These are phyloP conservation scores for Amphibolis antarctica DNA, from an alignment of 106 monocot species.

Conservation along the genomic window DNA sequence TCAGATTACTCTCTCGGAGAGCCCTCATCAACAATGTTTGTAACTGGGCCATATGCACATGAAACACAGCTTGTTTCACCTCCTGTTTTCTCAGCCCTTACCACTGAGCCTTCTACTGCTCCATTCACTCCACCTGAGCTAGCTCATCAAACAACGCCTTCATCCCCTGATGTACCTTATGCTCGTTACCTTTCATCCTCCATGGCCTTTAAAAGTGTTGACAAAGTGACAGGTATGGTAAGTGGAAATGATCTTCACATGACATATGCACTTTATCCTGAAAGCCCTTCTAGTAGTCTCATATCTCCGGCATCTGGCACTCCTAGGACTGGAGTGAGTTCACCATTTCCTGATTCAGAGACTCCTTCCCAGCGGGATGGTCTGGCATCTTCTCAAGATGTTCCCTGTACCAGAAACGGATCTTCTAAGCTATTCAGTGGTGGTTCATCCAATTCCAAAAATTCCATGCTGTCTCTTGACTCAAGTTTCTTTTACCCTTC, in stretches of 20 bases:
- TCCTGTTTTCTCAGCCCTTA: constrained; percentile 89
- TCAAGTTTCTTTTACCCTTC: constrained; percentile 50
- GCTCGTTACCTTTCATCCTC: constrained; percentile 82
- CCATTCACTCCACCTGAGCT: constrained; percentile 90
- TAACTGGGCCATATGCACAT: constrained; percentile 87
- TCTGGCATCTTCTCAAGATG: constrained; percentile 31
- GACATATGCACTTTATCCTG: constrained; percentile 73
- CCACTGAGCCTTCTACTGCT: constrained; percentile 92
- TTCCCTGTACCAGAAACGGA: constrained; percentile 29
- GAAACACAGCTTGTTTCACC: constrained; percentile 93
- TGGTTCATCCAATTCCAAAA: constrained; percentile 33
- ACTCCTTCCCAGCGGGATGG: constrained; percentile 34
- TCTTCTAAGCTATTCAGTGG: constrained; percentile 50
- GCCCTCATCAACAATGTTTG: constrained; percentile 68
- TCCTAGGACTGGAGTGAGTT: constrained; percentile 67
- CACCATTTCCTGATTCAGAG: constrained; percentile 67
- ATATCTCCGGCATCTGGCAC: constrained; percentile 82
- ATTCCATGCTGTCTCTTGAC: constrained; percentile 41
- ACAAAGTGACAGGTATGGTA: constrained; percentile 36
- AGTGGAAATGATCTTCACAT: constrained; percentile 49
- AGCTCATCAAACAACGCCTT: constrained; percentile 77
- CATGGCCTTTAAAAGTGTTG: constrained; percentile 29
- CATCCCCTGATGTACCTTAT: constrained; percentile 90
- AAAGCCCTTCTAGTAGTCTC: constrained; percentile 83
- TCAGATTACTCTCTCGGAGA: constrained; percentile 62